Evolutionary conservation across 805 yeast species (phyloP), one percentile per base, ranked within the genome.

Genomic region (Barnettozyma siamensis): DNA sequence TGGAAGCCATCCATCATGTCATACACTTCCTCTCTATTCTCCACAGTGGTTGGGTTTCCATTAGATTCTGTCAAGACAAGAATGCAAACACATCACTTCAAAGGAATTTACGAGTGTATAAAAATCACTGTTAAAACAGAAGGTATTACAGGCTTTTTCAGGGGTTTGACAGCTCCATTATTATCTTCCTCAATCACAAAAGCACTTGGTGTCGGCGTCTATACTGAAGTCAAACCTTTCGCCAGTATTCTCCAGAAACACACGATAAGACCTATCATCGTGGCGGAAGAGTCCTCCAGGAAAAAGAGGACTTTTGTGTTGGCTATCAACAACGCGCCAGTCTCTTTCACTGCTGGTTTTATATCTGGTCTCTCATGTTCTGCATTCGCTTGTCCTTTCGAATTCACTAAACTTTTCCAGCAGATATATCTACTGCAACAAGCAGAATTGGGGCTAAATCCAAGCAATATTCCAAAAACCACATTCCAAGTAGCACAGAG

Each of bases 51-150:
- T n/a, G 94, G 93, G 16, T 87, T 80, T 54, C 96, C 96, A 1
- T 61, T 87, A 37, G 96, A 87, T 57, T 82, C 93, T n/a, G 69
- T 88, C 44, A 87, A 87, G 59, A 88, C 95, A 0, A 67, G 95
- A 45, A 80, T 84, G 79, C 96, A 87, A 58, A 83, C 94, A 0
- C 82, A 84, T 48, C 69, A 73, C 40, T 86, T 76, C 62, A 64
- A 65, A 13, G 70, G 75, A 38, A 71, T 80, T 21, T 58, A 68
- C 38, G 77, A 76, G 41, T 85, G 94, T 55, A 64, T 82, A 16
- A 53, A 55, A 28, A 63, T 70, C 34, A 80, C 94, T 0, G 64
- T 76, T 23, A 51, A 57, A 7, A 59, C 65, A 9, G 95, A 84
- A 54, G 95, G 95, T 0, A 30, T 79, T 5, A 47, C 60, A 7